These are phyloP conservation scores for Dichotomocladium elegans DNA, from an alignment of 371 early-diverging fungal species.

Conservation along the genomic window DNA sequence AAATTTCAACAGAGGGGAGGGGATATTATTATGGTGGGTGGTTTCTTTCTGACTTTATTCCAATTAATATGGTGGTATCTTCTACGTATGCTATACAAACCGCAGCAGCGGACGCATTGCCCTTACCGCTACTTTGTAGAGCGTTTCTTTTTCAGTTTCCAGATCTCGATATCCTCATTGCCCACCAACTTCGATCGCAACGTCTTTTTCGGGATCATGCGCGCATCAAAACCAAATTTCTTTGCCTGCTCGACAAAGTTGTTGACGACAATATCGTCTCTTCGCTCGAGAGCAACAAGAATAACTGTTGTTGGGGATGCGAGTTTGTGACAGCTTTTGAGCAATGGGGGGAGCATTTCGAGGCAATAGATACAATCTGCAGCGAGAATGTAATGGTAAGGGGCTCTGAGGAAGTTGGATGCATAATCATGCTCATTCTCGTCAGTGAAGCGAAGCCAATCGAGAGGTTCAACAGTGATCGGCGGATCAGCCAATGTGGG, in stretches of 20 bases:
- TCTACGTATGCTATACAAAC: background rate
- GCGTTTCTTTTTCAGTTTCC: slow-evolving; percentile 31
- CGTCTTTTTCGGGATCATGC: slow-evolving; percentile 22
- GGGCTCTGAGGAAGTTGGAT: background rate
- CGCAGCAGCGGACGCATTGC: too few relatives aligned
- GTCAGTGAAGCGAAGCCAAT: slow-evolving; percentile 22
- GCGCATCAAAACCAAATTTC: slow-evolving; percentile 28
- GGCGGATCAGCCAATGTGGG: slow-evolving; percentile 11
- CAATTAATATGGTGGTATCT: background rate
- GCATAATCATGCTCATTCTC: background rate
- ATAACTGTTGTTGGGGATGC: slow-evolving; percentile 14
- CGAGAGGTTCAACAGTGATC: slow-evolving; percentile 20
- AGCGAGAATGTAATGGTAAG: slow-evolving; percentile 31
- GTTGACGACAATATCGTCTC: slow-evolving; percentile 34
- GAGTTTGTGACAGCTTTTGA: slow-evolving; percentile 13
- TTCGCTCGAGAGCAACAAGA: slow-evolving; percentile 27
- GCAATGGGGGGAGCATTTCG: slow-evolving; percentile 22
- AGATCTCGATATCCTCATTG: slow-evolving; percentile 39
- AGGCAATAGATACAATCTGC: slow-evolving; percentile 37
- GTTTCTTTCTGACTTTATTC: too few relatives aligned
- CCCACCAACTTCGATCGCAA: slow-evolving; percentile 13
- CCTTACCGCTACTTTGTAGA: background rate
- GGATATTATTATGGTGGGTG: too few relatives aligned
- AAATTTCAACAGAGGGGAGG: background rate
- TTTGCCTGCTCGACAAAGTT: slow-evolving; percentile 29